Evolutionary conservation across 495 filamentous ascomycete species (phyloP), one percentile per base, ranked within the genome.

Genomic region (Lophiostoma macrostomum): DNA sequence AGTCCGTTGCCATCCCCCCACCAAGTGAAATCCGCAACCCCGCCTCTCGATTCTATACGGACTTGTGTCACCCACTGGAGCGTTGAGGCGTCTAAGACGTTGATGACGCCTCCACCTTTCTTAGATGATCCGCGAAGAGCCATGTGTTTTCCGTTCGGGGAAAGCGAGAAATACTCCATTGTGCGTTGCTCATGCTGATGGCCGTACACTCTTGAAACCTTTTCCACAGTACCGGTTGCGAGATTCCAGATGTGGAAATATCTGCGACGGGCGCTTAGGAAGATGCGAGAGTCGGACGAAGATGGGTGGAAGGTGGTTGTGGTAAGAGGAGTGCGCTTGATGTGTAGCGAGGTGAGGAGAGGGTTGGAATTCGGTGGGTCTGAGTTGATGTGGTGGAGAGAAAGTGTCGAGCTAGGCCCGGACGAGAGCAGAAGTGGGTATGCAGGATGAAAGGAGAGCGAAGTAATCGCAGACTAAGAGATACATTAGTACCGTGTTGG

Each of bases 231-330:
- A 19, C 93, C 94, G 5, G 86, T 81, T 32, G 82, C 68, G 3
- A 98, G 76, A 65, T 96, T 84, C 93, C 93, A 98, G 60, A 81
- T 83, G 72, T 97, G 93, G 72, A 96, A 95, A 69, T 93, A 97
- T 55, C 85, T 82, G 18, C 94, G 80, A 4, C 90, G 82, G 40
- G 89, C 89, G 20, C 90, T 83, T 44, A 95, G 84, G 66, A 95
- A 86, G 56, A 97, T 83, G 43, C 81, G 66, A 4, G 62, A 81
- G 52, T 79, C 74, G 19, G 81, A 79, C 11, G 69, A 61, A 31
- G 79, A 75, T 3, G 72, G 73, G 31, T 85, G 76, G 70, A 97
- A 96, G 14, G 81, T 77, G 1, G 91, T 86, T 4, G 86, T 88
- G 48, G 84, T 79, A 41, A 97, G 76, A 11, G 90, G 86, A 0